Evolutionary conservation across 345 rosid genomes (phyloP), one percentile per base, ranked within the genome.

Genomic region (Lepidium didymum): DNA sequence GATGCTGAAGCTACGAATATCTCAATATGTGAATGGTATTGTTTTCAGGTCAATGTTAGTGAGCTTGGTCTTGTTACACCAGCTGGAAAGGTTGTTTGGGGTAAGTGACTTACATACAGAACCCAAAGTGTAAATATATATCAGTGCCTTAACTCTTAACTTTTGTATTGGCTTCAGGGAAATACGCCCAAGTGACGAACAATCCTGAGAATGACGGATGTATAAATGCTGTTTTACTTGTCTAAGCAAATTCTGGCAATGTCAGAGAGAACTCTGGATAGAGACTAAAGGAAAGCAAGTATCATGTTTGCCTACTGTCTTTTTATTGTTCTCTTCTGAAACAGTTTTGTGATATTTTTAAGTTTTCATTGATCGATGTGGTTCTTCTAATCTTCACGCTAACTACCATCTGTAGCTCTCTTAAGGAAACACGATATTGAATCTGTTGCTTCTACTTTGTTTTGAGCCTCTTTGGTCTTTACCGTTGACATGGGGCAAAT

Each of bases 51-150:
- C 29, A 94, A 94, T 79, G 97, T 91, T 38, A 91, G 96, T 61
- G 99, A 94, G 74, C 78, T 91, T 67, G 96, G 93, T 75, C 83
- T 91, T 67, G 97, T 91, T 66, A 94, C 96, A 49, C 98, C 97
- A 0, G 92, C 85, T 46, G 91, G 92, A 42, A 88, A 90, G 85
- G 97, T 91, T 9, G 97, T 91, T 12, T 87, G 95, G 94, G 98
- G 98, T 87, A 79, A 87, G 87, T 60, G 16, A 18, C 27, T 8
- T 3, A 27, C n/a, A 19, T 19, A 19, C 4, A 33, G 4, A 68
- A 12, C 9, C 29, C 49, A 8, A 52, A 3, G 13, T 23, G 6
- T 11, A 56, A 10, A 29, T 37, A 27, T 31, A 38, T 60, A 4
- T 3, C 56, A 33, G 18, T 15, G 40, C 0, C 14, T 60, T 49